Conservation (phyloP, 2,329 filamentous ascomycete species). For the Rasamsonia emersonii region DNA sequence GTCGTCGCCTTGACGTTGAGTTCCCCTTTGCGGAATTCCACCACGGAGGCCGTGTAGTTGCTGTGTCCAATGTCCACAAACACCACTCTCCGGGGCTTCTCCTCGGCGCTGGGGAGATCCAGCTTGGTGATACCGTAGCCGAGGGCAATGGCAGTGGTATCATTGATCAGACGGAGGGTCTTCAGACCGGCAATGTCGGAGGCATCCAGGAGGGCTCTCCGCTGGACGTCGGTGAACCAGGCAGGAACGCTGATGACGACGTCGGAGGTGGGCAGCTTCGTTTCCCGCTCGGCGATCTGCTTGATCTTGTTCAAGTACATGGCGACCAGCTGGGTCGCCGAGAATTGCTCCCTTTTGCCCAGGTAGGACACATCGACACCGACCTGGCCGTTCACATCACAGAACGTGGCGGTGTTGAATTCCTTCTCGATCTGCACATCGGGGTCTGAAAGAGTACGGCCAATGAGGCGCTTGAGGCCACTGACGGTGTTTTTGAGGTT, state of each 20-base stretch:
- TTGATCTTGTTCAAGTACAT: constrained; percentile 97
- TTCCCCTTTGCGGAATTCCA: constrained; percentile 97
- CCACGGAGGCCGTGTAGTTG: constrained; percentile 88
- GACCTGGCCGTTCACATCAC: constrained; percentile 88
- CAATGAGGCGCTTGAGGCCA: constrained; percentile 85
- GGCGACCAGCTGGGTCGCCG: constrained; percentile 83
- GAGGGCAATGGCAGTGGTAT: constrained; percentile 90
- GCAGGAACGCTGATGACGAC: constrained; percentile 89
- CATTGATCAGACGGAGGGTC: constrained; percentile 89
- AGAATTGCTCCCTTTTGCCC: constrained; percentile 91
- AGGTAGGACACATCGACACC: constrained; percentile 89
- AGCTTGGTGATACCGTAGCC: constrained; percentile 98
- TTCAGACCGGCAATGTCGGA: constrained; percentile 90
- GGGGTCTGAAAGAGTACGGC: constrained; percentile 77
- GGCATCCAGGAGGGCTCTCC: constrained; percentile 80
- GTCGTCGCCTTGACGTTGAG: constrained; percentile 85
- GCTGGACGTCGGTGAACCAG: constrained; percentile 95
- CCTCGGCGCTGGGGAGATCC: constrained; percentile 77
- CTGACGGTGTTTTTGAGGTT: constrained; percentile 98
- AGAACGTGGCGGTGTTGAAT: constrained; percentile 74
- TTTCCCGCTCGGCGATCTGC: constrained; percentile 74
- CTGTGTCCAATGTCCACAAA: constrained; percentile 95
- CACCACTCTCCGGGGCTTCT: constrained; percentile 81
- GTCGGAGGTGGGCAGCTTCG: constrained; percentile 85
- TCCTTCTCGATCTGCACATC: constrained; percentile 90